Evolutionary conservation across 495 filamentous ascomycete species (phyloP), one percentile per base, ranked within the genome.

Genomic region (Friedmanniomyces simplex): DNA sequence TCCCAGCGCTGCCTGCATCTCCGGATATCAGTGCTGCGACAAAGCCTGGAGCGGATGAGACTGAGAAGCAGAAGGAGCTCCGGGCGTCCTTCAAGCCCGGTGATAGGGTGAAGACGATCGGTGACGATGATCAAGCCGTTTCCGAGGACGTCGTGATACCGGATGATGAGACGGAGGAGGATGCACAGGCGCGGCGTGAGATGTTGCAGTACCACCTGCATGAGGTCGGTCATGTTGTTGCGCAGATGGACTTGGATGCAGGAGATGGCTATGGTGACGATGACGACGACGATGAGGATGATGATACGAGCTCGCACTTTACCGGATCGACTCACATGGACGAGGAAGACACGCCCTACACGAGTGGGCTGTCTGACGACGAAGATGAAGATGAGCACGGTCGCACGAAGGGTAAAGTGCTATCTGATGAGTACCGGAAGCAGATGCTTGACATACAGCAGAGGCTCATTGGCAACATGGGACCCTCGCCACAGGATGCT

Each of bases 181-280:
- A 95, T 66, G 83, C 87, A 11, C 74, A 74, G n/a, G 69, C 95
- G 1, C 86, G 94, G 12, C 81, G 84, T 53, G 82, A 96, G 62
- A 97, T 98, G 93, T 71, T 96, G n/a, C 75, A 86, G 58, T 97
- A 96, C 64, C 84, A 84, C 47, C 80, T 93, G 68, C 70, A 82
- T 45, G 90, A 96, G 62, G 82, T 98, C 53, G 88, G 88, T 0
- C 79, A 87, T 24, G 86, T 98, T 1, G 91, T 98, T 7, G 91
- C 91, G n/a, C 89, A 96, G 72, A 75, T 98, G 32, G 80, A 93
- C 55, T 66, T 98, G 13, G 88, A 95, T 47, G 87, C 90, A 32
- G 60, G 50, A 7, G 80, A 78, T 25, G 79, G 73, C 46, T 72
- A 75, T n/a, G 74, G 82, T 20, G 71, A 81, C 30, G 78, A 77